Conservation (phyloP, 139 green algal genomes). For the Zygnema circumcarinatum region DNA sequence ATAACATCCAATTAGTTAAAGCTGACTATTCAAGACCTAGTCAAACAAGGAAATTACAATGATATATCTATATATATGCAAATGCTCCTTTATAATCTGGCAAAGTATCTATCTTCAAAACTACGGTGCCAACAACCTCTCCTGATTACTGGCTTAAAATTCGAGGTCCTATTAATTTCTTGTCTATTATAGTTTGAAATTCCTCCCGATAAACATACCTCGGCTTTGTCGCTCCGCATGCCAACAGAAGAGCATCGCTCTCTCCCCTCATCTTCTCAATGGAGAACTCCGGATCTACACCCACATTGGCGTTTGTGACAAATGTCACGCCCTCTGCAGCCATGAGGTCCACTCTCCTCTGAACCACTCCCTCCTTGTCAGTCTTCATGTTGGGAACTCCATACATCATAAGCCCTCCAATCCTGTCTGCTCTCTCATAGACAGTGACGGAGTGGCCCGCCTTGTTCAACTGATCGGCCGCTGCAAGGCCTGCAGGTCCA, state of each 20-base stretch:
- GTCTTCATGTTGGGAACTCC: conserved; percentile 99
- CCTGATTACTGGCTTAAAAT: too few relatives aligned
- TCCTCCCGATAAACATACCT: conserved; percentile 59
- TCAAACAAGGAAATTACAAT: too few relatives aligned
- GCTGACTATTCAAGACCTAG: too few relatives aligned
- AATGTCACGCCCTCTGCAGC: conserved; percentile 86
- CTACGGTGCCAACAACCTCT: too few relatives aligned
- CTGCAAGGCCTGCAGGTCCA: conserved; percentile 89
- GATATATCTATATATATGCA: too few relatives aligned
- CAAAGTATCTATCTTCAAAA: too few relatives aligned
- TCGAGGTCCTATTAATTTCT: too few relatives aligned
- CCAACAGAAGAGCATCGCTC: conserved; percentile 86
- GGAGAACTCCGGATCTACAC: conserved; percentile 36
- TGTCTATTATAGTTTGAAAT: too few relatives aligned
- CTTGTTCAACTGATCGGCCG: conserved; percentile 98
- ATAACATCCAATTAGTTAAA: too few relatives aligned
- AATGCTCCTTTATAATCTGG: too few relatives aligned
- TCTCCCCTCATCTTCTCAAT: conserved; percentile 65
- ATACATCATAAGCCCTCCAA: conserved; percentile 98
- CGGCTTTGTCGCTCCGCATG: conserved; percentile 88
- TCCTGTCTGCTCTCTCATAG: conserved; percentile 91
- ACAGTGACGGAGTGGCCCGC: conserved; percentile 80
- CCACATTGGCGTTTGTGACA: conserved; percentile 76
- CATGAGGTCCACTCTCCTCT: conserved; percentile 95
- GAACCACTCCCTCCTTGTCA: conserved; percentile 90